phyloP scores from a whole-genome alignment of 441 rosid genomes.

The Breynia disticha region DNA sequence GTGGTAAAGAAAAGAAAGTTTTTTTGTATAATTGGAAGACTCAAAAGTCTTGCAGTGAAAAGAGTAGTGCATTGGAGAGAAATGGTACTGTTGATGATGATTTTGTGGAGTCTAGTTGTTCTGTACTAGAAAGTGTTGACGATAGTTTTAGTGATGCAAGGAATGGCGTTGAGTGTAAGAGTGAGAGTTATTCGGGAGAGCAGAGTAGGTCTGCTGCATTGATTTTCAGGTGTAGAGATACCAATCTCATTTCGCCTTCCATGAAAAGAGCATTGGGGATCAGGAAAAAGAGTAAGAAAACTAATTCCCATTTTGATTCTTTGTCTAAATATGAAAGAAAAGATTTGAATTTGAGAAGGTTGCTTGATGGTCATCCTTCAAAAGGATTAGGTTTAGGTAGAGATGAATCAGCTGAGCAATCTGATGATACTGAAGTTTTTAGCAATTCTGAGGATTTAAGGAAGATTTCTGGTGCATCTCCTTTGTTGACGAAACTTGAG shows the following conservation, averaged over 20 bases:
- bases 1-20: slow-evolving; percentile 45
- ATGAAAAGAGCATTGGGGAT: slow-evolving; percentile 30
- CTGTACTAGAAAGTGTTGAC: slow-evolving; percentile 45
- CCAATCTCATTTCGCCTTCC: slow-evolving; percentile 42
- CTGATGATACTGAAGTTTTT: slow-evolving; percentile 65
- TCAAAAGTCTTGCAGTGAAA: slow-evolving; percentile 51
- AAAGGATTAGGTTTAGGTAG: slow-evolving; percentile 36
- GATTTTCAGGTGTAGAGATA: slow-evolving; percentile 51
- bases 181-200: slow-evolving; percentile 42
- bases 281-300: slow-evolving; percentile 52
- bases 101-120: slow-evolving; percentile 30
- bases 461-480: slow-evolving; percentile 51
- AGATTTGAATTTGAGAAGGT: slow-evolving; percentile 29
- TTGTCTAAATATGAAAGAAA: slow-evolving; percentile 41
- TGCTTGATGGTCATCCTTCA: slow-evolving; percentile 34
- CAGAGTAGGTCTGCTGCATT: slow-evolving; percentile 35
- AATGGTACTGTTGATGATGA: slow-evolving; percentile 32
- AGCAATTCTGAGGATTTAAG: slow-evolving; percentile 56
- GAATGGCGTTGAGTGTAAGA: slow-evolving; percentile 46
- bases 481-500: slow-evolving; percentile 52
- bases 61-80: slow-evolving; percentile 29
- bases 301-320: slow-evolving; percentile 33
- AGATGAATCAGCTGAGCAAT: slow-evolving; percentile 43
- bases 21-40: slow-evolving; percentile 81
- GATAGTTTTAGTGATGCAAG: slow-evolving; percentile 73